A percentile compares a stretch with the other conserved stretches of the same genome.
These are phyloP conservation scores for Carpinus fangiana DNA, from an alignment of 306 rosid species.

Conservation along the genomic window DNA sequence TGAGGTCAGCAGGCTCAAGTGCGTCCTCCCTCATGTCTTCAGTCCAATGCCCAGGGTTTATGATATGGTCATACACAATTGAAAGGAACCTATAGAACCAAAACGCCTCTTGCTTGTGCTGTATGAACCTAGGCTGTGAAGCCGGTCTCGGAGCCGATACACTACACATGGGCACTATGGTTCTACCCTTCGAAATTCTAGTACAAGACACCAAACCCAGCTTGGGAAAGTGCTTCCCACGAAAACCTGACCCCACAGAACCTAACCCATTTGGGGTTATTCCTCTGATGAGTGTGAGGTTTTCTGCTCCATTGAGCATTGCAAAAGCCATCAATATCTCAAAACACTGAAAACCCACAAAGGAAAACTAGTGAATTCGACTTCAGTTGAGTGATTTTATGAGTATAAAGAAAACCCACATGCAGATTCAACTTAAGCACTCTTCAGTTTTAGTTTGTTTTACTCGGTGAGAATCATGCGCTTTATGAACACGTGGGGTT, in stretches of 20 bases:
- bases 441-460: not conserved
- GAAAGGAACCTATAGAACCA: slow-evolving; percentile 94
- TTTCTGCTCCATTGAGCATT: slow-evolving; percentile 69
- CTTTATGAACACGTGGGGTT: not conserved
- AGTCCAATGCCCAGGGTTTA: slow-evolving; percentile 95
- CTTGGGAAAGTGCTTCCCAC: slow-evolving; percentile 42
- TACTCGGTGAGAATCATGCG: not conserved
- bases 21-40: slow-evolving; percentile 98
- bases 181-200: slow-evolving; percentile 36
- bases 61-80: slow-evolving; percentile 82
- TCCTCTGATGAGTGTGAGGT: slow-evolving; percentile 43
- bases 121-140: slow-evolving; percentile 91
- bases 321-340: slow-evolving; percentile 61
- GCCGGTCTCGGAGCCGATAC: slow-evolving; percentile 72
- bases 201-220: slow-evolving; percentile 28
- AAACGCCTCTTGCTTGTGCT: slow-evolving; percentile 90
- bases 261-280: slow-evolving; percentile 51
- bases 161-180: slow-evolving; percentile 53
- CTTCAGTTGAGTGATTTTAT: slow-evolving; percentile 7
- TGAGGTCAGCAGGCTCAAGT: slow-evolving; percentile 87
- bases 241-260: slow-evolving; percentile 47
- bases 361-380: slow-evolving; percentile 18
- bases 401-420: slow-evolving; percentile 14
- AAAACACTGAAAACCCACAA: slow-evolving; percentile 3
- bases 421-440: not conserved